A percentile compares a stretch with the other conserved stretches of the same genome.
Conservation (phyloP, 441 rosid species). For the Erodium moschatum region DNA sequence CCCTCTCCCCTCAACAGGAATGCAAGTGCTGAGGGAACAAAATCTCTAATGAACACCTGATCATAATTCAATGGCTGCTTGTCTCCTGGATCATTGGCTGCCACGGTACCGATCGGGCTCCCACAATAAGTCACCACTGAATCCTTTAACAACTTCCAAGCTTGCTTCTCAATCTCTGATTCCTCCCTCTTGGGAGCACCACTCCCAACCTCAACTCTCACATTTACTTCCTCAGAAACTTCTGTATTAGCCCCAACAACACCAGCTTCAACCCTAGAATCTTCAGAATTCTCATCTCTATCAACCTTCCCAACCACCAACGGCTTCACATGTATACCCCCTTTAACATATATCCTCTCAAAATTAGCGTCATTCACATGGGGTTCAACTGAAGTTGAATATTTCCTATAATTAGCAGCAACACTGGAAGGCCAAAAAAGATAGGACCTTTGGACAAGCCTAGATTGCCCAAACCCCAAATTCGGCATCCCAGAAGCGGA, state of each 20-base stretch:
- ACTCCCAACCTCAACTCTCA: not conserved
- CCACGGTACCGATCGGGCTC: constrained; percentile 61
- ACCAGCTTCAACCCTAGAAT: too few species aligned
- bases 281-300: too few species aligned
- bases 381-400: constrained; percentile 46
- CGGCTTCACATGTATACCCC: constrained; percentile 43
- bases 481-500: too few species aligned
- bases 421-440: constrained; percentile 21
- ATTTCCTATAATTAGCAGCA: not conserved
- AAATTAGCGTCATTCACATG: constrained; percentile 48
- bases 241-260: not conserved
- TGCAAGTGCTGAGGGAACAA: constrained; percentile 81
- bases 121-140: constrained; percentile 65
- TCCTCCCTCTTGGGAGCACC: constrained; percentile 28
- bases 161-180: constrained; percentile 66
- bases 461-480: not conserved
- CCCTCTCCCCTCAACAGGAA: constrained; percentile 87
- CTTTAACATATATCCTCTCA: too few species aligned
- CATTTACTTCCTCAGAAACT: not conserved
- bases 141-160: constrained; percentile 63
- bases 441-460: not conserved
- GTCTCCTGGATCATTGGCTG: constrained; percentile 76
- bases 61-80: constrained; percentile 70
- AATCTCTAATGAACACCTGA: constrained; percentile 28
- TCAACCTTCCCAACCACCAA: constrained; percentile 29